Conservation (phyloP, 2,329 filamentous ascomycete species). For the Zymoseptoria crescenta region DNA sequence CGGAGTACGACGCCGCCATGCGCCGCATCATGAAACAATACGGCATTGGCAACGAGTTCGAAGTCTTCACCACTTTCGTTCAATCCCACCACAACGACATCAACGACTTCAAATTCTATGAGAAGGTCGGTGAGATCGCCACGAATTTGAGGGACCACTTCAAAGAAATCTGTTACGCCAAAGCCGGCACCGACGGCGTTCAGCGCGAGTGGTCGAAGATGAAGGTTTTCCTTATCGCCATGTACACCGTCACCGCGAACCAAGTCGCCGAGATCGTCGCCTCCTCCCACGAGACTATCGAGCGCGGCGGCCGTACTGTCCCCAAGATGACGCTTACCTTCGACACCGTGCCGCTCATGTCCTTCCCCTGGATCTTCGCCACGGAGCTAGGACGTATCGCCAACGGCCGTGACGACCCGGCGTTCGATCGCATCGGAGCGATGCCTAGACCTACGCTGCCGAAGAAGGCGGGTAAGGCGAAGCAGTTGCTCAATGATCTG, state of each 20-base stretch:
- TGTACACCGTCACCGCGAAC: conserved; percentile 75
- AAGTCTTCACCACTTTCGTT: conserved; percentile 82
- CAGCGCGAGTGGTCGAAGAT: conserved; percentile 47
- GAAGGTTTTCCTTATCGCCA: conserved; percentile 69
- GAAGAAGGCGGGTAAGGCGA: conserved; percentile 3
- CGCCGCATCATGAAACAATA: conserved; percentile 77
- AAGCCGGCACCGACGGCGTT: conserved; percentile 43
- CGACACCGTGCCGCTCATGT: conserved; percentile 69
- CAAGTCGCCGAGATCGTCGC: conserved; percentile 56
- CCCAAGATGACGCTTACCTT: conserved; percentile 34
- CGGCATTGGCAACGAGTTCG: conserved; percentile 79
- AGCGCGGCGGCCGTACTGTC: conserved; percentile 33
- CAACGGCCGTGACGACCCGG: conserved; percentile 27
- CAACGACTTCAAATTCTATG: conserved; percentile 77
- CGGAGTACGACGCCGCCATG: conserved; percentile 67
- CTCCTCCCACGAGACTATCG: conserved; percentile 38
- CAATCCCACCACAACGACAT: conserved; percentile 64
- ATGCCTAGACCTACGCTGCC: conserved; percentile 10
- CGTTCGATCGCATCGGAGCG: neutral
- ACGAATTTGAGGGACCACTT: conserved; percentile 61
- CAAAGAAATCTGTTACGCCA: conserved; percentile 56
- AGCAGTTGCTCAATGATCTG: conserved; percentile 7
- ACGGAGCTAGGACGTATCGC: conserved; percentile 64
- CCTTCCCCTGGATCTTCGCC: conserved; percentile 87
- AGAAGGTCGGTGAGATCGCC: conserved; percentile 67